phyloP scores from a whole-genome alignment of 2,329 filamentous ascomycete species.

The Paraconiothyrium sp. region DNA sequence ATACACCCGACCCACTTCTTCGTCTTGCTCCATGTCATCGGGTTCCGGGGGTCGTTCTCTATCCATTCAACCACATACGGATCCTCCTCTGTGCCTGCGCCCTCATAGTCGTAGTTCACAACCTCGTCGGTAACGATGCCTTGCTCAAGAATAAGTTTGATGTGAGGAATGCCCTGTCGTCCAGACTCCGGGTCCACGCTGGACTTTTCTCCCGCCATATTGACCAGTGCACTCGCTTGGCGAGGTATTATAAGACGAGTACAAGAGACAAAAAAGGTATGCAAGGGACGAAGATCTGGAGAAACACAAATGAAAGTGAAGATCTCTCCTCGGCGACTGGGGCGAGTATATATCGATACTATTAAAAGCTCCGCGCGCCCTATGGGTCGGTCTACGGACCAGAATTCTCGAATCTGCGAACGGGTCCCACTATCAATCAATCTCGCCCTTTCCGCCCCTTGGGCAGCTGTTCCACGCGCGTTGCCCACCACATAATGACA shows the following conservation, averaged over 20 bases:
- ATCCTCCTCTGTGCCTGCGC: constrained; percentile 55
- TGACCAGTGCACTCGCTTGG: background rate
- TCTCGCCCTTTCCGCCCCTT: background rate
- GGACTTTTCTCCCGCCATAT: constrained; percentile 26
- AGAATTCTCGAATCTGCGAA: background rate
- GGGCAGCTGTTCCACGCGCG: constrained; percentile 1
- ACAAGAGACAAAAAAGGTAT: background rate
- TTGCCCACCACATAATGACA: constrained; percentile 2
- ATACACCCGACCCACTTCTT: constrained; percentile 55
- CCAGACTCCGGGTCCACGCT: constrained; percentile 44
- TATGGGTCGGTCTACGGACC: background rate
- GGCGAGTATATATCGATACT: background rate
- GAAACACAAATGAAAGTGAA: background rate
- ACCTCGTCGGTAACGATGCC: constrained; percentile 50
- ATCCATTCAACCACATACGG: constrained; percentile 59
- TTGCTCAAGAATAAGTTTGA: constrained; percentile 49
- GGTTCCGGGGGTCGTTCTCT: constrained; percentile 58
- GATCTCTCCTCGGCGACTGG: background rate
- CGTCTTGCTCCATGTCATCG: constrained; percentile 49
- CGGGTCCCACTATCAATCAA: constrained; percentile 3
- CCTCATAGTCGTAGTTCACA: constrained; percentile 52
- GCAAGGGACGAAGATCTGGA: background rate
- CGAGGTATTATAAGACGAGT: background rate
- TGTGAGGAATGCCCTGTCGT: constrained; percentile 45
- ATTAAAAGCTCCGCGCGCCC: background rate